phyloP scores from a whole-genome alignment of 306 rosid genomes.

The Sophora flavescens region DNA sequence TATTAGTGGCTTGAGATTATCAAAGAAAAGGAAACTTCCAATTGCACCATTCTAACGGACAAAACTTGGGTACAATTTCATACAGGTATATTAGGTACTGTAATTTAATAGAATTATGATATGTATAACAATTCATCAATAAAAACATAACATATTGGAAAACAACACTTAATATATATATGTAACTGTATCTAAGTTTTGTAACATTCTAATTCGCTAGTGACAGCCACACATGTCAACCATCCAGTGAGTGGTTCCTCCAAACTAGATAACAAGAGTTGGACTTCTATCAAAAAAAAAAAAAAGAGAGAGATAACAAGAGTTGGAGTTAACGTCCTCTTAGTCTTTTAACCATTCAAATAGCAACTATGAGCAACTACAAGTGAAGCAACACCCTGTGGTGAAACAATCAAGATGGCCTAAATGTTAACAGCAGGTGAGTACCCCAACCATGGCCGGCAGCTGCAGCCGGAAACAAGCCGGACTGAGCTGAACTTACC shows the following conservation, averaged over 20 bases:
- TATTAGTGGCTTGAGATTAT: slow-evolving; percentile 46
- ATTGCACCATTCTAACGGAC: too few relatives aligned
- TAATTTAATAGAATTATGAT: too few relatives aligned
- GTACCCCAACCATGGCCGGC: slow-evolving; percentile 56
- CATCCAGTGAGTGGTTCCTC: slow-evolving; percentile 42
- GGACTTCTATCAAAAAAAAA: not conserved
- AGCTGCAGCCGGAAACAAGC: slow-evolving; percentile 57
- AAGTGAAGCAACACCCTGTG: not conserved
- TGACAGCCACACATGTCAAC: slow-evolving; percentile 52
- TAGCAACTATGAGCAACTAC: slow-evolving; percentile 23
- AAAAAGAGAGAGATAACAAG: slow-evolving; percentile 52
- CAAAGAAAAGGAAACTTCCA: slow-evolving; percentile 19
- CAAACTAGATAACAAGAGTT: slow-evolving; percentile 50
- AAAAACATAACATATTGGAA: too few relatives aligned
- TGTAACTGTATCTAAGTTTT: not conserved
- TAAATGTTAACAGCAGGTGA: slow-evolving; percentile 69
- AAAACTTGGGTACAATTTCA: too few relatives aligned
- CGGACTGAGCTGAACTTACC: slow-evolving; percentile 63
- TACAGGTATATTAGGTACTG: too few relatives aligned
- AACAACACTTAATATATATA: too few relatives aligned
- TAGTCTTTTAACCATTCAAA: slow-evolving; percentile 52
- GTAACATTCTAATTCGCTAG: slow-evolving; percentile 25
- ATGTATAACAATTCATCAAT: too few relatives aligned
- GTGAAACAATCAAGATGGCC: slow-evolving; percentile 49
- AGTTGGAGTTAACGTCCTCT: slow-evolving; percentile 30